These are phyloP conservation scores for Pythium vanterpoolii DNA, from an alignment of 352 stramenopile species.

Conservation along the genomic window DNA sequence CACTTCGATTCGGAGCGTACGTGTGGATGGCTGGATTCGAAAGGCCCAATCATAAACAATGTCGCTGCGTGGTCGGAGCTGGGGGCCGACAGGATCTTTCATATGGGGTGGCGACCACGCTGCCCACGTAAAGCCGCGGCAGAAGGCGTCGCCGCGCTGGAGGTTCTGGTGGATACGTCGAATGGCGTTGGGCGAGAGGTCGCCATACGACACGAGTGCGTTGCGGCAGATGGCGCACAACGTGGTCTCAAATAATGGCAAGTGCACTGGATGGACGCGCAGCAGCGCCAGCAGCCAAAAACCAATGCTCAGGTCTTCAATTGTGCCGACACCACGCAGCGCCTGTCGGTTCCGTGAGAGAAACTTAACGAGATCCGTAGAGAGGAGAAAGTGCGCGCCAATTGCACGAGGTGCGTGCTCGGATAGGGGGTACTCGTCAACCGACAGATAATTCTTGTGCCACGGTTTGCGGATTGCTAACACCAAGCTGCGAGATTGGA, in stretches of 20 bases:
- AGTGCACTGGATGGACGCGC: not conserved
- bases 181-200: not conserved
- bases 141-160: not conserved
- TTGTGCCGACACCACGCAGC: not conserved
- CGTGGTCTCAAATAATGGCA: not conserved
- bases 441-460: not conserved
- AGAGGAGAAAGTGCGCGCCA: conserved; percentile 34
- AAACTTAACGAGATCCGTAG: conserved; percentile 26
- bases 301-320: conserved; percentile 8
- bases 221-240: not conserved
- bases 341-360: conserved; percentile 4
- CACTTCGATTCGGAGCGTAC: not conserved
- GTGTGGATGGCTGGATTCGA: not conserved
- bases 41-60: not conserved
- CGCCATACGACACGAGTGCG: not conserved
- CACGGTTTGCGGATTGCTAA: not conserved
- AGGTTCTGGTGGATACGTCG: conserved; percentile 2
- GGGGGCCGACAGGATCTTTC: not conserved
- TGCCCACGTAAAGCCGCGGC: not conserved
- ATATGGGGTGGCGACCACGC: not conserved
- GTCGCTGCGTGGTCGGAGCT: not conserved
- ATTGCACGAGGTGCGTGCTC: conserved; percentile 30
- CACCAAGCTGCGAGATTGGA: not conserved
- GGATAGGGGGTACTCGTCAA: not conserved
- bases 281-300: conserved; percentile 4